A percentile compares a stretch with the other conserved stretches of the same genome.
phyloP scores from a whole-genome alignment of 2,329 filamentous ascomycete species.

The Dactylellina sp. region DNA sequence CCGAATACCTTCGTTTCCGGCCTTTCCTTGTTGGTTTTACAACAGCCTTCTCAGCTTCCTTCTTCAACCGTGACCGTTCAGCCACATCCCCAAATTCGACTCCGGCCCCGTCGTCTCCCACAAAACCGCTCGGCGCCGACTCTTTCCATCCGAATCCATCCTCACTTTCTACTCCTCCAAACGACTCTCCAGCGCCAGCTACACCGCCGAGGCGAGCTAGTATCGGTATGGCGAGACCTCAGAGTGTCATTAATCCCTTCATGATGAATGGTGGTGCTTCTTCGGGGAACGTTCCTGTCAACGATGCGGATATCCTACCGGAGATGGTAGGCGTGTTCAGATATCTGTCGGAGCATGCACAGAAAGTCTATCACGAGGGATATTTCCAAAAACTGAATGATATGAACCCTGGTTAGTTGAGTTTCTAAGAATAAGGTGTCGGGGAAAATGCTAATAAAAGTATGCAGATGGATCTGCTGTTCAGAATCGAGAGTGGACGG shows the following conservation, averaged over 20 bases:
- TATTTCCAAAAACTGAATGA: constrained; percentile 98
- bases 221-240: constrained; percentile 73
- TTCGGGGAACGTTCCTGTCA: neutral
- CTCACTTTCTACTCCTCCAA: constrained; percentile 57
- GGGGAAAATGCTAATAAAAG: constrained; percentile 11
- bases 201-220: constrained; percentile 59
- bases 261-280: constrained; percentile 36
- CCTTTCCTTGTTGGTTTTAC: constrained; percentile 17
- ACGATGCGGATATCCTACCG: constrained; percentile 78
- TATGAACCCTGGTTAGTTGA: constrained; percentile 79
- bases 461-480: constrained; percentile 83
- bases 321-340: constrained; percentile 95
- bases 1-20: constrained; percentile 20
- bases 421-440: neutral
- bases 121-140: constrained; percentile 40
- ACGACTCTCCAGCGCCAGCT: constrained; percentile 56
- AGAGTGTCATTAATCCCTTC: constrained; percentile 86
- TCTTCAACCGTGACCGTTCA: constrained; percentile 60
- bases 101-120: constrained; percentile 37
- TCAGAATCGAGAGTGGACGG: constrained; percentile 87
- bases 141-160: constrained; percentile 56
- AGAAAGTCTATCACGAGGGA: constrained; percentile 97
- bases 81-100: constrained; percentile 42
- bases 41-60: constrained; percentile 46
- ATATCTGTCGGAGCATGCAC: constrained; percentile 91